phyloP scores from a whole-genome alignment of 257 asterid species.

The Vinca minor region DNA sequence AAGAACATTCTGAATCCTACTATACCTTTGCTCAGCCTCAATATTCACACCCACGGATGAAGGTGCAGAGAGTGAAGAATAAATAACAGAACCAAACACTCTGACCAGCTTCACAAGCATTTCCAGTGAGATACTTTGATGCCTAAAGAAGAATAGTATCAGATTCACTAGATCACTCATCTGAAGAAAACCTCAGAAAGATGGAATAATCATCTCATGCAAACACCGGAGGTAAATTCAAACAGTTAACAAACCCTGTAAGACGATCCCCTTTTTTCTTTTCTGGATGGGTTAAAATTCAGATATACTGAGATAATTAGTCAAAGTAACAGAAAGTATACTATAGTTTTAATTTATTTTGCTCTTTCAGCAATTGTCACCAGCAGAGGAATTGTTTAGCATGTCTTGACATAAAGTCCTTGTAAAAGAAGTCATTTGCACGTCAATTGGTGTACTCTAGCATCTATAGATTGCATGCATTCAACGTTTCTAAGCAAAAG shows the following conservation, averaged over 20 bases:
- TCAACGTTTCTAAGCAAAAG: too few species aligned
- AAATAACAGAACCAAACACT: constrained; percentile 81
- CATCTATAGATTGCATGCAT: too few species aligned
- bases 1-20: neutral
- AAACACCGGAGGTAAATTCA: neutral
- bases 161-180: constrained; percentile 11
- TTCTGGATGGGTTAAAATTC: neutral
- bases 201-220: neutral
- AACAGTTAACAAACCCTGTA: neutral
- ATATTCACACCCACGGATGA: constrained; percentile 92
- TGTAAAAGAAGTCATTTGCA: too few species aligned
- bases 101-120: constrained; percentile 84
- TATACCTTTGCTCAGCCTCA: constrained; percentile 92
- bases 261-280: neutral
- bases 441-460: too few species aligned
- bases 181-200: constrained; percentile 4
- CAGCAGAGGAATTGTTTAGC: neutral
- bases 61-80: constrained; percentile 75
- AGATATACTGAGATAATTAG: neutral
- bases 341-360: neutral
- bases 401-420: neutral
- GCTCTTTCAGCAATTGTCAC: neutral
- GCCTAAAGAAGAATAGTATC: constrained; percentile 43
- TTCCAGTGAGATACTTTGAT: constrained; percentile 73
- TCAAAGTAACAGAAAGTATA: neutral